Evolutionary conservation across 805 yeast species (phyloP).

Genomic region (Schwanniomyces sp.): DNA sequence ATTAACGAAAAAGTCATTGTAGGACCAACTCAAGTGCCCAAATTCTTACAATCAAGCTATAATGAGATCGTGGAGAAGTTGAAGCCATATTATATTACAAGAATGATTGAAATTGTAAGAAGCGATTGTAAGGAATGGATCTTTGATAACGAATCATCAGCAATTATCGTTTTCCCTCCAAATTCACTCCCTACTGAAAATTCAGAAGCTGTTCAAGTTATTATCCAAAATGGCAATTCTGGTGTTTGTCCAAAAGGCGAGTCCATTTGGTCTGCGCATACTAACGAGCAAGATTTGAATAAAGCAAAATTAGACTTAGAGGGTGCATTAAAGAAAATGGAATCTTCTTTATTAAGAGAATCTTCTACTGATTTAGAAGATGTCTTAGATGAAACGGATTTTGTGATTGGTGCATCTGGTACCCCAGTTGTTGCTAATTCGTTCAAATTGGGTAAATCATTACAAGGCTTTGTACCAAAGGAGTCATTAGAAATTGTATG

Average conservation of each 20-base stretch:
- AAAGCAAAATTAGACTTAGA: conserved; percentile 78
- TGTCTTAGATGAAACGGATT: conserved; percentile 54
- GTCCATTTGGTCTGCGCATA: conserved; percentile 85
- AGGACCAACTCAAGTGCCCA: conserved; percentile 64
- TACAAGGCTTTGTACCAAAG: conserved; percentile 81
- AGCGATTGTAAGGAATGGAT: conserved; percentile 93
- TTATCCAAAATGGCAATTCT: conserved; percentile 83
- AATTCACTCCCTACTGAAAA: conserved; percentile 67
- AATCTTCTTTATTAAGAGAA: conserved; percentile 77
- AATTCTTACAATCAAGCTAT: conserved; percentile 41
- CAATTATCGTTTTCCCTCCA: conserved; percentile 92
- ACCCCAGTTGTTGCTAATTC: conserved; percentile 68
- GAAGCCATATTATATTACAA: conserved; percentile 55
- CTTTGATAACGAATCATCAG: conserved; percentile 76
- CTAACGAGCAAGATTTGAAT: conserved; percentile 63
- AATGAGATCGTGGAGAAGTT: conserved; percentile 43
- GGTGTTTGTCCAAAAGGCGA: conserved; percentile 88
- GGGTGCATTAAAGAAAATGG: conserved; percentile 77
- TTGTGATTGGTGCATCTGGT: conserved; percentile 43
- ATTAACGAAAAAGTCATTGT: conserved; percentile 79
- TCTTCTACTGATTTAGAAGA: conserved; percentile 51
- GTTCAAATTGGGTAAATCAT: conserved; percentile 80
- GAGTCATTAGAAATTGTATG: conserved; percentile 54
- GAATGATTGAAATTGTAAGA: conserved; percentile 79
- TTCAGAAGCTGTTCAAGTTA: conserved; percentile 74